These are phyloP conservation scores for Scleroderma bovista DNA, from an alignment of 768 basidiomycete genomes.

Conservation along the genomic window DNA sequence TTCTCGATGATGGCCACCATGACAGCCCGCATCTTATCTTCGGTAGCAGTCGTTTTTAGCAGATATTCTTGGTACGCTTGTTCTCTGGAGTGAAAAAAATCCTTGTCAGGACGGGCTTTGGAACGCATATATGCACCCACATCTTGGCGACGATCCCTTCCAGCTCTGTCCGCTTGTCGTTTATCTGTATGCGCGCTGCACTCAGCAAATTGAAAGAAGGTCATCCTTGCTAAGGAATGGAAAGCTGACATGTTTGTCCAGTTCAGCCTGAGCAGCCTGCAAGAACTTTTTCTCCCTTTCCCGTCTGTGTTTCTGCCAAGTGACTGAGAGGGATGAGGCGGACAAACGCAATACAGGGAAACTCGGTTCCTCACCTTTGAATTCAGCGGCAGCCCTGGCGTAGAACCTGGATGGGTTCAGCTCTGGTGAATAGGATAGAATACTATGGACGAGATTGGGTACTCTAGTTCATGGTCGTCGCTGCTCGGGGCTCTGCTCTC, in stretches of 20 bases:
- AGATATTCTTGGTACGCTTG: constrained; percentile 22
- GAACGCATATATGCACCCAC: constrained; percentile 15
- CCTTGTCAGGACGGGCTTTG: background rate
- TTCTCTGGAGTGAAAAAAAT: constrained; percentile 13
- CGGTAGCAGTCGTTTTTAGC: constrained; percentile 14
- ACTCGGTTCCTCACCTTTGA: constrained; percentile 22
- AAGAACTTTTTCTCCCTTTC: constrained; percentile 21
- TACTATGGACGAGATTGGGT: too few relatives aligned
- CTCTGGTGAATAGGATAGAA: too few relatives aligned
- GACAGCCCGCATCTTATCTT: constrained; percentile 25
- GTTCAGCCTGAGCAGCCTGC: constrained; percentile 16
- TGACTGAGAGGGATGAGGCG: constrained; percentile 13
- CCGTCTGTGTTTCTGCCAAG: constrained; percentile 28
- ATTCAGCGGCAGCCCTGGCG: constrained; percentile 26
- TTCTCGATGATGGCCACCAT: constrained; percentile 18
- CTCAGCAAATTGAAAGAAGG: too few relatives aligned
- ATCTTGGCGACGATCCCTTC: constrained; percentile 16
- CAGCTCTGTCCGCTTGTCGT: constrained; percentile 15
- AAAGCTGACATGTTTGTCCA: constrained; percentile 19
- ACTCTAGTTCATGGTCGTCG: too few relatives aligned
- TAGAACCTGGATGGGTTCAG: constrained; percentile 14
- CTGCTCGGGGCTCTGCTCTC: too few relatives aligned
- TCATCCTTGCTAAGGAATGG: background rate
- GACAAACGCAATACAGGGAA: background rate
- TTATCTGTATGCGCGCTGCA: constrained; percentile 13